These are phyloP conservation scores for Aspergillus flavus DNA, from an alignment of 2,329 filamentous ascomycete species.

Conservation along the genomic window DNA sequence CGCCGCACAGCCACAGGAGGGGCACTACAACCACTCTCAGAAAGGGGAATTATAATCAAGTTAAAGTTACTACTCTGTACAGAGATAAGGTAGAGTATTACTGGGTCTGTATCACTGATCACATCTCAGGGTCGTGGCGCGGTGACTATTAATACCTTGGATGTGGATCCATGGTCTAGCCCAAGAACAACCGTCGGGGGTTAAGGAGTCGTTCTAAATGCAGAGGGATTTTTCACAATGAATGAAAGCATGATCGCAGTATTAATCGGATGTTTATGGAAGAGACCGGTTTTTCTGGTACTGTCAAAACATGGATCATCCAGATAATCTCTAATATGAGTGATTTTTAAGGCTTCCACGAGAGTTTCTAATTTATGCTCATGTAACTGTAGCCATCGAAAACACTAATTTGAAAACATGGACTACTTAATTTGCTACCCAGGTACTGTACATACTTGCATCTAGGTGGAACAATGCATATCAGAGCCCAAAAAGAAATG, in stretches of 20 bases:
- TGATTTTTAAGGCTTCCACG: background rate
- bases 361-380: constrained; percentile 5
- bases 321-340: constrained; percentile 5
- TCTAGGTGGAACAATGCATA: constrained; percentile 9
- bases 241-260: background rate
- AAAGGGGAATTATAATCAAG: background rate
- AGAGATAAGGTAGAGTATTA: background rate
- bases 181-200: constrained; percentile 11
- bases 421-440: background rate
- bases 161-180: constrained; percentile 22
- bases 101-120: constrained; percentile 2
- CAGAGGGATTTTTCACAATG: constrained; percentile 21
- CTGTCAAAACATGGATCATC: constrained; percentile 9
- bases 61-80: background rate
- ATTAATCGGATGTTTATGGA: constrained; percentile 1
- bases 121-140: constrained; percentile 8
- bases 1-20: constrained; percentile 13
- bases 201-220: background rate
- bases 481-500: constrained; percentile 6
- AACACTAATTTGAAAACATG: background rate
- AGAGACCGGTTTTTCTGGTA: background rate
- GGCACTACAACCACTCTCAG: background rate
- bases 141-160: constrained; percentile 21
- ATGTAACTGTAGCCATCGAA: background rate
- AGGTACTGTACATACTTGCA: background rate